Evolutionary conservation across 305 asterid species (phyloP).

Genomic region (Solanum hybrid): DNA sequence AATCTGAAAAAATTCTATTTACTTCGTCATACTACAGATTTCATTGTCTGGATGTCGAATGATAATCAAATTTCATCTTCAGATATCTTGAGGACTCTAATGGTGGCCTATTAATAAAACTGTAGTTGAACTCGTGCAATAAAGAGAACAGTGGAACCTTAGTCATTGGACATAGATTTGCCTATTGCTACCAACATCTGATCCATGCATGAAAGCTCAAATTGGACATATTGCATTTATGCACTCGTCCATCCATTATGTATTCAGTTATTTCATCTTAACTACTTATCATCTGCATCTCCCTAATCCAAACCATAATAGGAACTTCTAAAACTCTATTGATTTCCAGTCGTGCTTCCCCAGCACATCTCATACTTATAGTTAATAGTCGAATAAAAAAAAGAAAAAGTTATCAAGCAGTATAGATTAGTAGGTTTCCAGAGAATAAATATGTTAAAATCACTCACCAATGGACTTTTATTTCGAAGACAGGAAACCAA

Average conservation of each 20-base stretch:
- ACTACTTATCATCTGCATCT: neutral
- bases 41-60: neutral
- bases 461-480: constrained; percentile 71
- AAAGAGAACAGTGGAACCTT: neutral
- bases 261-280: neutral
- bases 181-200: neutral
- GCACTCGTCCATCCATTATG: neutral
- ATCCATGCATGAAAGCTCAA: neutral
- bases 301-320: neutral
- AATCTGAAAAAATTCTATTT: neutral
- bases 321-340: neutral
- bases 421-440: neutral
- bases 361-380: neutral
- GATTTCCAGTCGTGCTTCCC: neutral
- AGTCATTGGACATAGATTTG: neutral
- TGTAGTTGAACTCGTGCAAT: neutral
- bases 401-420: neutral
- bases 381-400: neutral
- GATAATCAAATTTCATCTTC: neutral
- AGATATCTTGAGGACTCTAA: neutral
- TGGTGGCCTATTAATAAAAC: neutral
- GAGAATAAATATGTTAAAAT: constrained; percentile 1
- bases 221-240: neutral
- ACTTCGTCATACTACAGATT: neutral
- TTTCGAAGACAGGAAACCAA: constrained; percentile 68